Evolutionary conservation across 2,329 filamentous ascomycete genomes (phyloP), one percentile per base, ranked within the genome.

Genomic region (Pseudogymnoascus sp.): DNA sequence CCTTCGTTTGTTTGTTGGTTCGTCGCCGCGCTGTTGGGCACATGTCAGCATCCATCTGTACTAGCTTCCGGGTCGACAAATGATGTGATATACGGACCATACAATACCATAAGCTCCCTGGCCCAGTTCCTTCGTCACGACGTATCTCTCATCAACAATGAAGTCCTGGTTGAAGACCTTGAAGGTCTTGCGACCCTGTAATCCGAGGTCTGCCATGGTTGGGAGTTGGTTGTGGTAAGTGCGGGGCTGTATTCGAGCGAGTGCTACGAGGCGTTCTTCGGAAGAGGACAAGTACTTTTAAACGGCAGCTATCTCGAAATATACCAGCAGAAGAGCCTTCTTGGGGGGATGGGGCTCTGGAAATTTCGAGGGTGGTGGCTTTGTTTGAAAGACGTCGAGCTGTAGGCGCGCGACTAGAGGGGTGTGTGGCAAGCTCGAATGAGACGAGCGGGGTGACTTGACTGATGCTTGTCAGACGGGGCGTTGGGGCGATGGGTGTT

Each of bases 141-240:
- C 96, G 81, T 99, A 99, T 72, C 93, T 88, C 78, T 98, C 93
- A 76, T 98, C 95, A 73, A 98, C 95, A 71, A 97, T 88, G 75
- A 99, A 99, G 81, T 99, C 95, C 75, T 99, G 95, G 83, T 97
- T 97, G 81, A 99, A 99, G 76, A 99, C 93, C 87, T 96, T 96
- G 84, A 96, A 97, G 78, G 93, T 86, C 84, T 96, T 97, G 78
- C 92, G 89, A 74, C 87, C 87, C 62, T 68, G 69, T 33, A 56
- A 56, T 56, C 50, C 50, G 5, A 74, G 69, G 62, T 74, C 72
- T 64, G 72, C 63, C 72, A 74, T 74, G 62, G 43, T 71, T 64
- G 46, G 35, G 65, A 62, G 31, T 59, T 31, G 28, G 46, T 61
- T 60, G 50, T 56, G 10, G 50, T 22, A 56, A 43, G 59, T 43